Conservation (phyloP, 192 early-diverging fungal species). For the Backusella parvicylindrica region DNA sequence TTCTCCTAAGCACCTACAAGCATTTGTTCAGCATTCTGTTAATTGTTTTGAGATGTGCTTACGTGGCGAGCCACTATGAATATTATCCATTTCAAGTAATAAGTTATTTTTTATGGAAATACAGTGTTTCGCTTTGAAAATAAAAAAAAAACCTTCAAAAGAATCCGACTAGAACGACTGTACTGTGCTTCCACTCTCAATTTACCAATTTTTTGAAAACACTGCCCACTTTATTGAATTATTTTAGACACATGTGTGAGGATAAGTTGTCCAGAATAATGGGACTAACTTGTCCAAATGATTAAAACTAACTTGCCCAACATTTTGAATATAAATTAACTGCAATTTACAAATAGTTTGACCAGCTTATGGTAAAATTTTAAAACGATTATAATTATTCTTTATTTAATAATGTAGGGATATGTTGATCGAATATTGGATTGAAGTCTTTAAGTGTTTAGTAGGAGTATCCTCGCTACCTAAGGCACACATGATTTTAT, state of each 20-base stretch:
- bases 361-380: neutral
- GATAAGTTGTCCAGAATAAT: neutral
- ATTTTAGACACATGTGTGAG: neutral
- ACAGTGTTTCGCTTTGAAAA: no score
- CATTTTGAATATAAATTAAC: neutral
- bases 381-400: neutral
- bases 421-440: neutral
- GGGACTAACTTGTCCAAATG: neutral
- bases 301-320: neutral
- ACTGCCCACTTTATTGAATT: no score
- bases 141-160: no score
- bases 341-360: neutral
- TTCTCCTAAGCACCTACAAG: neutral
- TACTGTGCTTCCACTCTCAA: no score
- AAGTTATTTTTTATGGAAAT: no score
- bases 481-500: neutral
- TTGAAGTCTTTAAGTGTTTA: neutral
- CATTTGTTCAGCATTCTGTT: neutral
- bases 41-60: no score
- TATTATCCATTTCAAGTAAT: neutral
- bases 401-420: neutral
- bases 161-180: no score
- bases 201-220: no score
- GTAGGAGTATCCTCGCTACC: slow-evolving; percentile 7
- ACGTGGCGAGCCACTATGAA: neutral